phyloP scores from a whole-genome alignment of 2,329 filamentous ascomycete species.

The Fusarium succisae region DNA sequence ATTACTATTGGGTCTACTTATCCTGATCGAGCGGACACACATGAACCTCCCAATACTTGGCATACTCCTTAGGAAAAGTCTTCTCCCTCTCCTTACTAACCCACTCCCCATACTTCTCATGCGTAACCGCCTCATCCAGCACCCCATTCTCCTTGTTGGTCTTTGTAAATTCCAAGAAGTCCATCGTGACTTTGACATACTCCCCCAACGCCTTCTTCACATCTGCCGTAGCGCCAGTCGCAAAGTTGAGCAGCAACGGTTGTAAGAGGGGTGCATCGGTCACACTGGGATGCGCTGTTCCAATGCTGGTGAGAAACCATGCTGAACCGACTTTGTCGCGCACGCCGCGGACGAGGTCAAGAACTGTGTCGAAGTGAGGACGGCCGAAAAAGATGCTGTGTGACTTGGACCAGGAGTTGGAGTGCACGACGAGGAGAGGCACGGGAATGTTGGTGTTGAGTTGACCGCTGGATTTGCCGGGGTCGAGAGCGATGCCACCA shows the following conservation, averaged over 20 bases:
- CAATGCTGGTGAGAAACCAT: conserved; percentile 65
- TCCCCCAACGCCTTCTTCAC: conserved; percentile 64
- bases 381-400: conserved; percentile 68
- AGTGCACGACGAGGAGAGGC: conserved; percentile 70
- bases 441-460: conserved; percentile 68
- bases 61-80: conserved; percentile 47
- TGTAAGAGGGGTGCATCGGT: conserved; percentile 74
- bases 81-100: conserved; percentile 46
- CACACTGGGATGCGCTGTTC: conserved; percentile 69
- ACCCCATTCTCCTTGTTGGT: conserved; percentile 56
- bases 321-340: conserved; percentile 54
- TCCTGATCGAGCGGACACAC: conserved; percentile 44
- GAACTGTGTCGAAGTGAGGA: conserved; percentile 71
- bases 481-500: conserved; percentile 70
- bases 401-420: conserved; percentile 70
- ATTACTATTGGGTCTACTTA: conserved; percentile 6
- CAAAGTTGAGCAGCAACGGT: conserved; percentile 67
- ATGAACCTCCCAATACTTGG: conserved; percentile 55
- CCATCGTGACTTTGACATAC: conserved; percentile 67
- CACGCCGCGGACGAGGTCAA: conserved; percentile 61
- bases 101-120: conserved; percentile 54
- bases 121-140: conserved; percentile 59
- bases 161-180: conserved; percentile 63
- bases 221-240: conserved; percentile 68
- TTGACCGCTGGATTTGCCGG: conserved; percentile 70